Base-by-base conservation (phyloP, 2,329 filamentous ascomycete genomes). In the Ophiosphaerella herpotricha region DNA sequence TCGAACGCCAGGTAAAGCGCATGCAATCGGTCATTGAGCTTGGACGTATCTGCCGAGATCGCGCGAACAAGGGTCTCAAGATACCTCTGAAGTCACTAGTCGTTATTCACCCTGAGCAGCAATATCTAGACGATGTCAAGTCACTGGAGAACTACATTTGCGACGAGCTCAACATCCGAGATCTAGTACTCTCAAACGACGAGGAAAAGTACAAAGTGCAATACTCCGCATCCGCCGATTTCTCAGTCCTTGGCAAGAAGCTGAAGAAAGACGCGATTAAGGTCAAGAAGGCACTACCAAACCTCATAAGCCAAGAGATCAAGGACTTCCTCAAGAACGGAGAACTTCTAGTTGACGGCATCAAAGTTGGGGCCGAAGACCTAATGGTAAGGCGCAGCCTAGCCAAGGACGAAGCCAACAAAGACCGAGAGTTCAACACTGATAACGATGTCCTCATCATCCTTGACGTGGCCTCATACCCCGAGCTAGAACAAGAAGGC, bases 21-120 rank as follows among this genome's bases (percentile, higher is more conserved):
- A 97, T 99, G 94, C 93, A 97, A 74, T 89, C 87, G 60, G 91
- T 97, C 68, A 97, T 99, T 71, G 91, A 97, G 67, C 82, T 97
- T 54, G 90, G 85, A 39, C 85, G 94, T 68, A 85, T 93, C 43
- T 92, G 90, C 43, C 84, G 94, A 72, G 94, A 97, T 74, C 85
- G 91, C 43, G 85, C 89, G 52, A 86, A 86, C 38, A 86, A 97
- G 64, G 90, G 90, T 31, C 79, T 97, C 46, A 97, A 97, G 79
- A 94, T 89, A 5, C 94, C 94, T 4, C 78, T 97, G 45, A 95
- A 93, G 80, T 90, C 89, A 0, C 80, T 97, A 24, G 83, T 97
- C 11, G 90, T 97, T 55, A 90, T 97, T 55, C 91, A 97, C 67
- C 84, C 88, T 43, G 89, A 95, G 57, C 79, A 84, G 50, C 81